Evolutionary conservation across 2,329 filamentous ascomycete species (phyloP).

Genomic region (Diaporthe caulivora): DNA sequence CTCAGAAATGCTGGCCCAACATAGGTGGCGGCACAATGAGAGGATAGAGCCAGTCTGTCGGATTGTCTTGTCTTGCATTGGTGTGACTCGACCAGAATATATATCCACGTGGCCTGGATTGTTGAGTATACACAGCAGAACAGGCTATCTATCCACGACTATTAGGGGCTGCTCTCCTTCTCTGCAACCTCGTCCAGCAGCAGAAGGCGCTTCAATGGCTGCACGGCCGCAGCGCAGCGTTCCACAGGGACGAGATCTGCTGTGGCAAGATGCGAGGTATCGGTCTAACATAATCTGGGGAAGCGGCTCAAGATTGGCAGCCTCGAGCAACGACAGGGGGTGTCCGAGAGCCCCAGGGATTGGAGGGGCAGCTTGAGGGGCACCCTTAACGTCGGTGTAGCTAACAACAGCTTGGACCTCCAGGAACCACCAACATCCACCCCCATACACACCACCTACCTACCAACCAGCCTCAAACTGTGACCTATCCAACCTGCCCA

Average conservation of each 20-base stretch:
- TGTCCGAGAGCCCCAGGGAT: slow-evolving; percentile 23
- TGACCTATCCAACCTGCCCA: slow-evolving; percentile 9
- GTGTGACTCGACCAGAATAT: background rate
- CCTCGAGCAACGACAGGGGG: slow-evolving; percentile 34
- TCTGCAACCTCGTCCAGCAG: background rate
- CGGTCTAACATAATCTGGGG: slow-evolving; percentile 31
- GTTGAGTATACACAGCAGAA: background rate
- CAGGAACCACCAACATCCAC: slow-evolving; percentile 17
- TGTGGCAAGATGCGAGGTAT: slow-evolving; percentile 13
- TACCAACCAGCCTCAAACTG: background rate
- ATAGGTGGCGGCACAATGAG: background rate
- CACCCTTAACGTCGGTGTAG: slow-evolving; percentile 37
- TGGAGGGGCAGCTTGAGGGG: slow-evolving; percentile 39
- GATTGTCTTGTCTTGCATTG: background rate
- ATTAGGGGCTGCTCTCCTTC: background rate
- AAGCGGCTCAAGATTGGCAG: slow-evolving; percentile 34
- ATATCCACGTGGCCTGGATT: background rate
- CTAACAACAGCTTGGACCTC: slow-evolving; percentile 35
- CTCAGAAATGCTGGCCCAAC: background rate
- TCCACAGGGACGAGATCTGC: slow-evolving; percentile 18
- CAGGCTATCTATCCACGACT: background rate
- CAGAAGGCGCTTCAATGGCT: background rate
- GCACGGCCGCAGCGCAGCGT: slow-evolving; percentile 19
- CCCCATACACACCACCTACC: background rate
- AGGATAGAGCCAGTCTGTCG: background rate